phyloP scores from a whole-genome alignment of 1,139 yeast species.

The Cylindricascospora bacillispora region DNA sequence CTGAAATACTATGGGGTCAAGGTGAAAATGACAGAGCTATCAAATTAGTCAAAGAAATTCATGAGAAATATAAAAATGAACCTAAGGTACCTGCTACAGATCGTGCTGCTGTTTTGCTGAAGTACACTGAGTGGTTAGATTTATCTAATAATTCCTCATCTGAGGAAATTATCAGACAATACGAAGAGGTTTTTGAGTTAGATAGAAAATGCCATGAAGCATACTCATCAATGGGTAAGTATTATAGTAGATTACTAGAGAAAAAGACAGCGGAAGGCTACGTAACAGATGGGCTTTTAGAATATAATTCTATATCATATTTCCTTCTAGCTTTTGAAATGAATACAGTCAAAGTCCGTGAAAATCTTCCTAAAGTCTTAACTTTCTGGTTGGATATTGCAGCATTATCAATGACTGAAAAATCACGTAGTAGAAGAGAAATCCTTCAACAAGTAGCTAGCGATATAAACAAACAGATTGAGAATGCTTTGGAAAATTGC shows the following conservation, averaged over 20 bases:
- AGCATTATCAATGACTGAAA: constrained; percentile 23
- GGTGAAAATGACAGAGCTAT: constrained; percentile 85
- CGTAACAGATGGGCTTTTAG: constrained; percentile 46
- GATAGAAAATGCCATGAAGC: constrained; percentile 66
- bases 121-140: constrained; percentile 84
- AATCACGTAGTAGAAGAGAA: constrained; percentile 18
- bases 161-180: constrained; percentile 57
- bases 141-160: constrained; percentile 77
- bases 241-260: constrained; percentile 66
- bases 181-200: constrained; percentile 44
- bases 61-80: constrained; percentile 18
- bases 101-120: constrained; percentile 47
- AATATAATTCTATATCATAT: constrained; percentile 48
- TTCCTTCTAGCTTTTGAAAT: constrained; percentile 57
- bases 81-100: constrained; percentile 16
- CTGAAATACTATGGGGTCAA: constrained; percentile 79
- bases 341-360: constrained; percentile 63
- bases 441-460: constrained; percentile 15
- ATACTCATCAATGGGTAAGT: constrained; percentile 68
- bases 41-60: constrained; percentile 41
- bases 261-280: constrained; percentile 35
- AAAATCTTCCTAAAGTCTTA: constrained; percentile 77
- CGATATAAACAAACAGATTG: constrained; percentile 34
- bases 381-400: constrained; percentile 91
- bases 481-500: constrained; percentile 33